phyloP scores from a whole-genome alignment of 2,329 filamentous ascomycete genomes.

The Mariannaea elegans region DNA sequence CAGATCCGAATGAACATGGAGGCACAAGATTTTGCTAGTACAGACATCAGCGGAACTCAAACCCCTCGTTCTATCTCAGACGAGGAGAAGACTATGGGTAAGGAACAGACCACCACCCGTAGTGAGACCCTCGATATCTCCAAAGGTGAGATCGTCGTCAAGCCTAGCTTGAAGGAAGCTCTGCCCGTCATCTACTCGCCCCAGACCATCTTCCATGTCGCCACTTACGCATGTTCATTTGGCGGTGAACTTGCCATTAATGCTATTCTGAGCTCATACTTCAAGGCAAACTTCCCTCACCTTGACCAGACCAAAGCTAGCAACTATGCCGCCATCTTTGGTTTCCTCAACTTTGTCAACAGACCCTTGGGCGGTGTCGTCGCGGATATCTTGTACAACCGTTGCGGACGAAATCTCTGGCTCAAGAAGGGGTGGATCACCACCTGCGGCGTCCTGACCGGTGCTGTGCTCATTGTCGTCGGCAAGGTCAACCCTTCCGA shows the following conservation, averaged over 20 bases:
- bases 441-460: slow-evolving; percentile 66
- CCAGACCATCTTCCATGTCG: slow-evolving; percentile 64
- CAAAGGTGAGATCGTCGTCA: slow-evolving; percentile 60
- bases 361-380: slow-evolving; percentile 71
- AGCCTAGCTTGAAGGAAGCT: slow-evolving; percentile 63
- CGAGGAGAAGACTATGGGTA: slow-evolving; percentile 47
- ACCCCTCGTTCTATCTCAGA: slow-evolving; percentile 44
- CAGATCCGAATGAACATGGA: slow-evolving; percentile 63
- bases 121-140: slow-evolving; percentile 64
- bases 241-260: slow-evolving; percentile 71
- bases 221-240: slow-evolving; percentile 71
- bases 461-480: slow-evolving; percentile 68
- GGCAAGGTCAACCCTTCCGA: slow-evolving; percentile 70
- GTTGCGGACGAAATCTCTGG: slow-evolving; percentile 46
- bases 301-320: slow-evolving; percentile 65
- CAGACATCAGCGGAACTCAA: slow-evolving; percentile 58
- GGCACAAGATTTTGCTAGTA: slow-evolving; percentile 51
- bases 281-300: slow-evolving; percentile 66
- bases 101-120: slow-evolving; percentile 58
- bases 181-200: slow-evolving; percentile 57
- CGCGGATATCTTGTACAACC: slow-evolving; percentile 59
- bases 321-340: slow-evolving; percentile 77
- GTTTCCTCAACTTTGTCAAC: slow-evolving; percentile 75
- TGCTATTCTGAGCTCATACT: slow-evolving; percentile 66
- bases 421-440: slow-evolving; percentile 57